Conservation (phyloP, 164 flowering plant species). For the Umbilicus rupestris region DNA sequence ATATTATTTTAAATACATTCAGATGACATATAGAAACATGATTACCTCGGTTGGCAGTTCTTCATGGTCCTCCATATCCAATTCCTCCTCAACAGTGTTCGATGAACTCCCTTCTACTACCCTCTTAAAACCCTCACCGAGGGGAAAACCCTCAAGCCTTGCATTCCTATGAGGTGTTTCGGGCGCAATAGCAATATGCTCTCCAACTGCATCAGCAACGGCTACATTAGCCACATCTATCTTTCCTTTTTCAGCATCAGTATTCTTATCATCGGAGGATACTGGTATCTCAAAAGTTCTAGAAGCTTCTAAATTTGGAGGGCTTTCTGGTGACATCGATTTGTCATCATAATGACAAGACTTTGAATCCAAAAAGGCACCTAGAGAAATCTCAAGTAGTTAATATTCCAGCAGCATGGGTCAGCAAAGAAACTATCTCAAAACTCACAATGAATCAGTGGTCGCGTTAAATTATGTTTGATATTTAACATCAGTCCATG, state of each 20-base stretch:
- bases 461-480: background rate
- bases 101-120: background rate
- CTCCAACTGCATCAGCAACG: background rate
- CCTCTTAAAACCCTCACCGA: background rate
- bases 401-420: background rate
- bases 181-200: background rate
- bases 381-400: background rate
- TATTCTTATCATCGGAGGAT: background rate
- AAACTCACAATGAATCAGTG: constrained; percentile 1
- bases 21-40: background rate
- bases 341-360: background rate
- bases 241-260: background rate
- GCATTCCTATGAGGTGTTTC: background rate
- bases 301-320: background rate
- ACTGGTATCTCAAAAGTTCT: background rate
- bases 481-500: background rate
- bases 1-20: background rate
- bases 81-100: background rate
- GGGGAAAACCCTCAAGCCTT: background rate
- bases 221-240: background rate
- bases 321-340: background rate
- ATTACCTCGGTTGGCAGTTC: background rate
- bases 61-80: background rate
- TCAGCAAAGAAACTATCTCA: background rate
- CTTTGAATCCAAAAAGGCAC: background rate